Evolutionary conservation across 2,329 filamentous ascomycete genomes (phyloP), one percentile per base, ranked within the genome.

Genomic region (Capronia coronata): DNA sequence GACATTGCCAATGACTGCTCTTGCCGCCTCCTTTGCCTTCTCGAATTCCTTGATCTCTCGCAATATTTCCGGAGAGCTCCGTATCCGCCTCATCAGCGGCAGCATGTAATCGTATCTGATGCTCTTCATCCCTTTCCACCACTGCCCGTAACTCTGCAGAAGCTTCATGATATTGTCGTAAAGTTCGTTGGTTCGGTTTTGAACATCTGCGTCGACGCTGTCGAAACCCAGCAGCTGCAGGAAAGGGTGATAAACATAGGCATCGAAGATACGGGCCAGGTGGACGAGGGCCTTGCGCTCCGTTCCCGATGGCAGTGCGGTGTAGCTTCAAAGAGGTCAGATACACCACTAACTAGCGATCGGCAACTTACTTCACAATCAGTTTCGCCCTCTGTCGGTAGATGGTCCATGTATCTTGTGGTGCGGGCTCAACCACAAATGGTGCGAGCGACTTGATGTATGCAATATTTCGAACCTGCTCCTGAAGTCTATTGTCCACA

Each of bases 301-400:
- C 14, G 42, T 50, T 14, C 39, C 42, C 19, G 49, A 57, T 13
- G 58, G 56, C 13, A 55, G 45, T n/a, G 52, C 46, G 9, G 50
- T 35, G 32, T 59, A 46, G 19, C 56, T 60, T 27, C 8, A 6
- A 40, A 42, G 10, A 16, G 41, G 39, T 57, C 39, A 58, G 53
- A 14, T 22, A 39, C 19, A 8, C 22, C 10, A 23, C 9, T 21
- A 14, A n/a, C 7, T 25, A 16, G 25, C 16, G 25, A 21, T 32
- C 2, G 7, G 6, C 13, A 16, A 37, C 54, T 45, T 35, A 59
- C 58, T 42, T 37, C n/a, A 44, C 27, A 30, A 58, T 56, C 21
- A 61, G 48, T 21, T 47, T 34, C 1, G 49, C 51, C 38, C 45
- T 49, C 43, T 61, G 59, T 37, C 50, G 48, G 38, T 57, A 61